A percentile compares a stretch with the other conserved stretches of the same genome.
Conservation (phyloP, 2,329 filamentous ascomycete genomes). For the Aquanectria penicillioides region DNA sequence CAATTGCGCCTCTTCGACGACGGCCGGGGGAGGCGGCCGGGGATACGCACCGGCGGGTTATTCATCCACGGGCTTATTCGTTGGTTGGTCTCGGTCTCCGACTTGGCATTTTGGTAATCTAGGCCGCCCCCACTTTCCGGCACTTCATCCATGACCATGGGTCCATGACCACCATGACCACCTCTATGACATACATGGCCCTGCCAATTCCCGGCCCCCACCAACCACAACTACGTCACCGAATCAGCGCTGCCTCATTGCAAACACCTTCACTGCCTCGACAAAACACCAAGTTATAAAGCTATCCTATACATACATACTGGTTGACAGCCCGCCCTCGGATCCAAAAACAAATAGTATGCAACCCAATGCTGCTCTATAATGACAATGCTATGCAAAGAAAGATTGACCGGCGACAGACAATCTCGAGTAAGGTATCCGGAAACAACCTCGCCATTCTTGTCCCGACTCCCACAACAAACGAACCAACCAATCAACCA, state of each 20-base stretch:
- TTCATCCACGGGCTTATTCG: conserved; percentile 18
- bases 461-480: conserved; percentile 4
- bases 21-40: neutral
- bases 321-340: neutral
- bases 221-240: conserved; percentile 18
- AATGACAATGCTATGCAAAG: conserved; percentile 36
- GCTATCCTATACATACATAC: neutral
- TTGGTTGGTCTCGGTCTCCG: conserved; percentile 35
- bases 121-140: conserved; percentile 37
- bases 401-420: conserved; percentile 25
- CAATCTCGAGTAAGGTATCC: conserved; percentile 24
- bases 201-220: conserved; percentile 25
- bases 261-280: no score
- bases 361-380: conserved; percentile 37
- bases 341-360: conserved; percentile 19
- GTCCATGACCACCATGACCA: no score
- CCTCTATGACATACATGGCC: neutral
- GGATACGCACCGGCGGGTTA: conserved; percentile 9
- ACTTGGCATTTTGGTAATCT: conserved; percentile 3
- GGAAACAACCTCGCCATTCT: conserved; percentile 8
- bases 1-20: neutral
- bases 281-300: neutral
- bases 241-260: conserved; percentile 26
- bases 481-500: no score
- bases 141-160: neutral